Percentiles rank a stretch among this genome's conserved stretches.
phyloP scores from a whole-genome alignment of 2,329 filamentous ascomycete species.

The Fusarium algeriense region DNA sequence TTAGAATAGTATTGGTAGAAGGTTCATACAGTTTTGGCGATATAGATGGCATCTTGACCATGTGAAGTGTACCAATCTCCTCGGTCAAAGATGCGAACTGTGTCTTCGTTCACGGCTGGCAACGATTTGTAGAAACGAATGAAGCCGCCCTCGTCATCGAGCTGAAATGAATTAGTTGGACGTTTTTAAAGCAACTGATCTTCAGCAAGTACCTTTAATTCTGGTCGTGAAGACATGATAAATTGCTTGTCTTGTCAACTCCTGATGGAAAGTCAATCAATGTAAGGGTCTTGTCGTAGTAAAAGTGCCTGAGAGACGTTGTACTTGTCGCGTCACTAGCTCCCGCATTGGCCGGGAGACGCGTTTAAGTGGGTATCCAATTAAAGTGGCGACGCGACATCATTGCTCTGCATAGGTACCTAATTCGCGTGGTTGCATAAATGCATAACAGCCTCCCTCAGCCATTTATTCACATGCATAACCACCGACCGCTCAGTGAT shows the following conservation, averaged over 20 bases:
- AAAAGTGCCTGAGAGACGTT: slow-evolving; percentile 27
- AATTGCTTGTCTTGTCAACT: slow-evolving; percentile 15
- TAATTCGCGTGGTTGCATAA: not conserved
- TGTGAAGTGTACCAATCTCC: slow-evolving; percentile 98
- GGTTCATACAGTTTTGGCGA: slow-evolving; percentile 75
- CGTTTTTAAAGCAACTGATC: not conserved
- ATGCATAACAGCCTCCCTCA: not conserved
- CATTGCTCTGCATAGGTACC: not conserved
- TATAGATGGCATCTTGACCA: slow-evolving; percentile 85
- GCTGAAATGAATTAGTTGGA: slow-evolving; percentile 60
- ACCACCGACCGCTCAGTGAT: not conserved
- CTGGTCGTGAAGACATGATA: slow-evolving; percentile 77
- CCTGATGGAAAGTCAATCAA: slow-evolving; percentile 12
- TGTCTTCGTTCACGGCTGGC: slow-evolving; percentile 75
- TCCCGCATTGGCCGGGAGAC: slow-evolving; percentile 44
- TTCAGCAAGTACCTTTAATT: slow-evolving; percentile 70
- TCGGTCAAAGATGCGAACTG: slow-evolving; percentile 91
- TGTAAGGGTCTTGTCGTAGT: slow-evolving; percentile 6
- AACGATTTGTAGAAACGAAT: slow-evolving; percentile 96
- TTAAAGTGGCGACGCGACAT: slow-evolving; percentile 47
- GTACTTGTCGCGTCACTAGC: slow-evolving; percentile 41
- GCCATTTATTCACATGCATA: not conserved
- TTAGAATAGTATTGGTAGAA: not conserved
- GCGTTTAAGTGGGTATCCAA: slow-evolving; percentile 44
- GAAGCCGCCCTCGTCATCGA: slow-evolving; percentile 97